Base-by-base conservation (phyloP, 441 rosid genomes). In the Mallotus repandus region DNA sequence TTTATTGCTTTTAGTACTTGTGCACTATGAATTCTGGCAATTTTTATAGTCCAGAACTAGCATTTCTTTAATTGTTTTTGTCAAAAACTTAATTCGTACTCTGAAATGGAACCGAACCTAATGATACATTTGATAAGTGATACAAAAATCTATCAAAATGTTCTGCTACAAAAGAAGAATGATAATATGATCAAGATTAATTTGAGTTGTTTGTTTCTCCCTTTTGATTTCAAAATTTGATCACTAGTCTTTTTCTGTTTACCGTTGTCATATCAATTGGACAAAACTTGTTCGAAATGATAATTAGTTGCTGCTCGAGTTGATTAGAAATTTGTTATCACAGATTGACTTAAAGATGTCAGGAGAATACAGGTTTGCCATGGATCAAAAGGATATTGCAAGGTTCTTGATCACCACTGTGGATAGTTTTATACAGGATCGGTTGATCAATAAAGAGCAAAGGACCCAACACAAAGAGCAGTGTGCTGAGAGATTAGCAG, bases 401-500 rank as follows among this genome's bases (percentile, higher is more conserved):
- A 84, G 75, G 62, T 35, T 81, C 58, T 56, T 90, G 78, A 70
- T 70, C 25, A 64, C 77, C 6, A 82, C 81, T 11, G 84, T 88
- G 14, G 84, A 84, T 63, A 80, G 84, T 76, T 88, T 88, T 74
- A 64, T 75, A 38, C 86, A 79, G 64, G 89, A 81, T 53, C 68
- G 85, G 68, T 76, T 88, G 80, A 83, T 70, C 21, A 69, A 81
- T 74, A 80, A 80, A 45, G 88, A 82, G 18, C 82, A 77, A 63
- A 83, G 92, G 71, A n/a, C 60, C 35, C 89, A 72, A 63, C 91
- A 83, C 72, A 90, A 87, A 80, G 91, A 88, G 19, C 95, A 84
- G 63, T 88, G 89, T 77, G 87, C 92, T 0, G 95, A 88, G 76
- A 81, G 95, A 76, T 81, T 89, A 67, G 87, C 91, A 25, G 91